Evolutionary conservation across 345 rosid genomes (phyloP).

Genomic region (Schrenkiella parvula): DNA sequence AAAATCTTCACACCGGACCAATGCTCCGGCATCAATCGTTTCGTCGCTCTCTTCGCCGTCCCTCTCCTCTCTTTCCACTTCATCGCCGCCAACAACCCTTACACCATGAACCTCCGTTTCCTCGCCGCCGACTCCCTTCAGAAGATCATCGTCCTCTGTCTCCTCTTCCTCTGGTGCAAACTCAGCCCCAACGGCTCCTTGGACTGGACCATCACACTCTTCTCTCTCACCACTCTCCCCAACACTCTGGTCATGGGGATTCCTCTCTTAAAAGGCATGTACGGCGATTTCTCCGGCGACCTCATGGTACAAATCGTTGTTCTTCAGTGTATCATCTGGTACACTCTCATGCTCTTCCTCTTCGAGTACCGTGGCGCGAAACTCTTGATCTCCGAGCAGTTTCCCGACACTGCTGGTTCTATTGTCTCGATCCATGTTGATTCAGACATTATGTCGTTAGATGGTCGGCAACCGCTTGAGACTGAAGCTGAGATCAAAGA

Average conservation of each 20-base stretch:
- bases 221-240: slow-evolving; percentile 46
- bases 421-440: slow-evolving; percentile 51
- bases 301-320: slow-evolving; percentile 56
- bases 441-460: slow-evolving; percentile 51
- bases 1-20: slow-evolving; percentile 94
- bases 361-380: slow-evolving; percentile 53
- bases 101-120: slow-evolving; percentile 46
- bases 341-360: slow-evolving; percentile 48
- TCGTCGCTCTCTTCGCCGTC: slow-evolving; percentile 96
- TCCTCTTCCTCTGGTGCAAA: slow-evolving; percentile 48
- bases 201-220: slow-evolving; percentile 53
- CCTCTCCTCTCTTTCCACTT: slow-evolving; percentile 96
- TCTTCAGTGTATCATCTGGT: slow-evolving; percentile 50
- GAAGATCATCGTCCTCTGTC: slow-evolving; percentile 39
- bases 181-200: slow-evolving; percentile 32
- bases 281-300: slow-evolving; percentile 42
- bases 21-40: slow-evolving; percentile 97
- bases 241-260: slow-evolving; percentile 60
- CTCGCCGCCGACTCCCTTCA: slow-evolving; percentile 57
- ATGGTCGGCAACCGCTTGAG: slow-evolving; percentile 41
- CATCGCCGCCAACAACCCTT: slow-evolving; percentile 47
- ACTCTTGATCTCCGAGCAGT: slow-evolving; percentile 45
- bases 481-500: slow-evolving; percentile 52
- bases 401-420: slow-evolving; percentile 49
- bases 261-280: slow-evolving; percentile 53